These are phyloP conservation scores for Paraglomus occultum DNA, from an alignment of 192 early-diverging fungal species.

Conservation along the genomic window DNA sequence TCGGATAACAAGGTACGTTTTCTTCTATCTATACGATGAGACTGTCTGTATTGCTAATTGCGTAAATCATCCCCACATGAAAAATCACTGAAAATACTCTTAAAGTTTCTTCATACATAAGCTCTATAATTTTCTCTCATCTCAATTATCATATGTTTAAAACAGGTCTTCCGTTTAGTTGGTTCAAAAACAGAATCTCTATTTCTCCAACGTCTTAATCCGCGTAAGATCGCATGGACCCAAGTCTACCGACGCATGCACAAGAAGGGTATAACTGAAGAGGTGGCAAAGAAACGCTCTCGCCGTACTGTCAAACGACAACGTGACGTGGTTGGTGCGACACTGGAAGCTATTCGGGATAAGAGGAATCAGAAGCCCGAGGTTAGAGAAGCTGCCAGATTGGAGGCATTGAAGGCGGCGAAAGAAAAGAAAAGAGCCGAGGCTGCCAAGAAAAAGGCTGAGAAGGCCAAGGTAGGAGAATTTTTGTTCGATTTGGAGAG, in stretches of 20 bases:
- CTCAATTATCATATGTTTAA: conserved; percentile 1
- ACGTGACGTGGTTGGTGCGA: conserved; percentile 94
- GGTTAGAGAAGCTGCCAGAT: conserved; percentile 86
- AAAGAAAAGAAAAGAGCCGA: conserved; percentile 94
- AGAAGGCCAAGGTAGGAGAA: conserved; percentile 68
- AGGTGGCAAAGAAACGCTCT: conserved; percentile 95
- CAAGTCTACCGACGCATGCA: conserved; percentile 95
- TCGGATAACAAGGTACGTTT: conserved; percentile 80
- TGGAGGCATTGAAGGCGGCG: conserved; percentile 76
- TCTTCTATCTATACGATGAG: too few relatives aligned
- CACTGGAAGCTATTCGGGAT: conserved; percentile 94
- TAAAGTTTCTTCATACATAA: too few relatives aligned
- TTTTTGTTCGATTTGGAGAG: background rate
- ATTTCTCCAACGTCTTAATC: conserved; percentile 97
- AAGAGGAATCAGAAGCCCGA: conserved; percentile 97
- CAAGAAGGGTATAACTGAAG: conserved; percentile 98
- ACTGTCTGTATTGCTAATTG: too few relatives aligned
- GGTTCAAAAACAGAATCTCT: conserved; percentile 96
- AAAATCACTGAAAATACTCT: too few relatives aligned
- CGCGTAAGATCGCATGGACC: conserved; percentile 97
- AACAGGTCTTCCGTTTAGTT: conserved; percentile 92
- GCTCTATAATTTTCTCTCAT: background rate
- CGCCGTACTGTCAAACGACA: conserved; percentile 93
- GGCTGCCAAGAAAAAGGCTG: conserved; percentile 83
- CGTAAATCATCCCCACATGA: too few relatives aligned